Percentiles rank a stretch among this genome's conserved stretches.
Conservation (phyloP, 371 early-diverging fungal genomes). For the Mortierella sp. region DNA sequence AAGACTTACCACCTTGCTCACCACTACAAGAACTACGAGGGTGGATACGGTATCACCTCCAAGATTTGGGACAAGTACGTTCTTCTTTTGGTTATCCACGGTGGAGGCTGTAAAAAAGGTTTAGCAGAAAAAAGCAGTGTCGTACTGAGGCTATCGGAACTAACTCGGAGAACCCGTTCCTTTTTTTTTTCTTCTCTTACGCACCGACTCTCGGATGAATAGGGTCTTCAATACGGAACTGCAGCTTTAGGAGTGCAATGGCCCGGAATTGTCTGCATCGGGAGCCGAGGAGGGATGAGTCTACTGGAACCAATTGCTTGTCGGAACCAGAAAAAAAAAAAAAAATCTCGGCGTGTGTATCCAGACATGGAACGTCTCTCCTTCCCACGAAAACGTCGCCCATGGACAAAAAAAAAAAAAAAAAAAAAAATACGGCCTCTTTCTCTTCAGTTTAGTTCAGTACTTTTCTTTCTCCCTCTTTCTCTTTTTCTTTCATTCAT, state of each 20-base stretch:
- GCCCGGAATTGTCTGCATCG: not conserved
- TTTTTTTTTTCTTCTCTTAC: not conserved
- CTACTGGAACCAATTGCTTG: not conserved
- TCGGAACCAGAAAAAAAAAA: conserved; percentile 1
- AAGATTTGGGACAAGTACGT: conserved; percentile 83
- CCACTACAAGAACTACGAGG: conserved; percentile 89
- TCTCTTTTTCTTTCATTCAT: no score
- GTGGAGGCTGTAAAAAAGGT: not conserved
- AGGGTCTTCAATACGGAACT: conserved; percentile 45
- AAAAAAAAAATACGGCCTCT: no score
- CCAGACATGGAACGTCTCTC: not conserved
- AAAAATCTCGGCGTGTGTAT: not conserved
- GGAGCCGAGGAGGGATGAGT: not conserved
- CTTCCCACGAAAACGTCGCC: not conserved
- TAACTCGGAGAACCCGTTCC: not conserved
- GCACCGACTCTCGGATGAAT: not conserved
- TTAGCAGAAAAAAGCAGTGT: not conserved
- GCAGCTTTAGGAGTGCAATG: conserved; percentile 10
- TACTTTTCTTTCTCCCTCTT: no score
- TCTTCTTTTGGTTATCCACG: not conserved
- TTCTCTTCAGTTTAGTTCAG: no score
- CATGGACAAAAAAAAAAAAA: not conserved
- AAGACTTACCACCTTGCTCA: conserved; percentile 96
- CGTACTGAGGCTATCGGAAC: no score
- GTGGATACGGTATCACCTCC: conserved; percentile 93